phyloP scores from a whole-genome alignment of 2,329 filamentous ascomycete genomes.

The Diaporthe vexans region DNA sequence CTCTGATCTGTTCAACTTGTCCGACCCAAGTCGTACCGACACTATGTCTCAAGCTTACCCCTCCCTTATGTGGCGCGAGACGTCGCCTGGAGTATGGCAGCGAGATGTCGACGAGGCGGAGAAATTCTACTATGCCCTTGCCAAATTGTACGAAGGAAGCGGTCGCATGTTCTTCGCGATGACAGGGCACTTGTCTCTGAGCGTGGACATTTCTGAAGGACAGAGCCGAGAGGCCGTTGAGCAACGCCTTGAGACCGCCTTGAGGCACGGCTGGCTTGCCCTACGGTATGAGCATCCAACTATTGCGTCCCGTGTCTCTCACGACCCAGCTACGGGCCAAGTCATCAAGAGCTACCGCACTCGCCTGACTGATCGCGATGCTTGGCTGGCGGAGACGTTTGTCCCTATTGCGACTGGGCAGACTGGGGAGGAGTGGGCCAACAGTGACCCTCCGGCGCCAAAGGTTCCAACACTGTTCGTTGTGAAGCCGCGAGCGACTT shows the following conservation, averaged over 20 bases:
- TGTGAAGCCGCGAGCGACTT: neutral
- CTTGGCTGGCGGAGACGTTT: neutral
- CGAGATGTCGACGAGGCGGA: neutral
- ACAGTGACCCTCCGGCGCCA: neutral
- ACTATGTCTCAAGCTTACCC: neutral
- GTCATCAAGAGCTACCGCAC: neutral
- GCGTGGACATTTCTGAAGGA: neutral
- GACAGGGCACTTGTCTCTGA: slow-evolving; percentile 6
- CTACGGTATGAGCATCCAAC: neutral
- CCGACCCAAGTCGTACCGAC: neutral
- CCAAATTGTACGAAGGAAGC: neutral
- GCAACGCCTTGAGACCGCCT: neutral
- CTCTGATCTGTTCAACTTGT: neutral
- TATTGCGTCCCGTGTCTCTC: neutral
- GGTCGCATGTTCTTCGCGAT: slow-evolving; percentile 14
- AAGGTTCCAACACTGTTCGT: neutral
- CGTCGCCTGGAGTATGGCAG: neutral
- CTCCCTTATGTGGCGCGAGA: slow-evolving; percentile 1
- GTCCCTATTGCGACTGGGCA: neutral
- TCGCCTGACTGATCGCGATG: neutral
- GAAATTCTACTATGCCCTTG: slow-evolving; percentile 5
- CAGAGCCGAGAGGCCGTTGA: neutral
- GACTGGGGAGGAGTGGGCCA: slow-evolving; percentile 5
- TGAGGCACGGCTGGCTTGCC: slow-evolving; percentile 9
- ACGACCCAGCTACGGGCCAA: neutral